Base-by-base conservation (phyloP, 352 stramenopile genomes). In the Phytophthora boehmeriae region DNA sequence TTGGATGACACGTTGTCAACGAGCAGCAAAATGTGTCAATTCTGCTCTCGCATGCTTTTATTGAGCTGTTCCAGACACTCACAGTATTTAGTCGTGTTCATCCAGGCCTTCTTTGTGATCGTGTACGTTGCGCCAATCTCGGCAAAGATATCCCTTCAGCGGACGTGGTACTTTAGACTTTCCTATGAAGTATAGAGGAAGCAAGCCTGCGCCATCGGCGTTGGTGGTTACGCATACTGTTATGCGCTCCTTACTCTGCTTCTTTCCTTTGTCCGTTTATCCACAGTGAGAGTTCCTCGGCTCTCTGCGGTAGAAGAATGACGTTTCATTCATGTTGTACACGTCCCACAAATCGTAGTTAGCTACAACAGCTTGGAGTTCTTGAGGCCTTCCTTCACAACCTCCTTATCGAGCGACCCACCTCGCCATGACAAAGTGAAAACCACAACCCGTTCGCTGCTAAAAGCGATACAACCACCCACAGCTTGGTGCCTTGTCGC, bases 291-390 rank as follows among this genome's bases (percentile, higher is more conserved):
- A 8, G 53, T 59, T 10, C 42, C 28, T 35, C 27, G 51, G 35
- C 19, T 61, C 44, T 46, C 52, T n/a, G 0, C 53, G 55, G 41
- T 55, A 62, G n/a, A 54, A 63, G 16, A 66, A 48, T 1, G 38
- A 44, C 1, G 30, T 63, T 30, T 66, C 50, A 23, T 71, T 51
- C 63, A 66, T 63, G 42, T 63, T 61, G 19, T 57, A 64, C 2
- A 69, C 20, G 27, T 70, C 27, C 1, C n/a, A n/a, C 9, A 27
- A 35, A 8, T 34, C 17, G 30, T 59, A 59, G 0, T 22, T 9
- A 0, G 41, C 9, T 1, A 59, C 28, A 13, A 56, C 11, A 27
- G 17, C 25, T 19, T 32, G 11, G 3, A 64, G 16, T 34, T 16
- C 30, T 53, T 38, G 0, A 10, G 10, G 5, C 30, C 56, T 17